Base-by-base conservation (phyloP, 192 early-diverging fungal genomes). In the Linnemannia hyalina region DNA sequence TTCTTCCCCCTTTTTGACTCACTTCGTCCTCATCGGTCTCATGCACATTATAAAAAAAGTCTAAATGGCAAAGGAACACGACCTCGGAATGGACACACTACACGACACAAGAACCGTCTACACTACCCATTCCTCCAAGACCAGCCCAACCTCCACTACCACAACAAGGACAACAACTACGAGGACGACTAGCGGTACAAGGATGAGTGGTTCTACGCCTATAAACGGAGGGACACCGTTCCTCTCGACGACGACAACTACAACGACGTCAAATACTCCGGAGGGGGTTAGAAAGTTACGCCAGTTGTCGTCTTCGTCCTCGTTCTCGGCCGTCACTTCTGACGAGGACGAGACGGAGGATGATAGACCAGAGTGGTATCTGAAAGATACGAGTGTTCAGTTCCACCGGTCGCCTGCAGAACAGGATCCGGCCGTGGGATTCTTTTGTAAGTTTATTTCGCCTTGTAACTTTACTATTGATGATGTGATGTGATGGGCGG, bases 361-460 rank as follows among this genome's bases (percentile, higher is more conserved):
- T 26, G 77, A 73, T 42, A 38, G 57, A 47, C 70, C 76, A 29
- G 76, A 83, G 60, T 83, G 82, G 82, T 83, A 70, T 40, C 26
- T 42, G 26, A 73, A 83, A 63, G 82, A 83, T 41, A 83, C 82
- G 52, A 78, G 76, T 26, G 72, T 83, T 44, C 82, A 77, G 38
- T 83, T 73, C 32, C 75, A 74, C 40, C 77, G 49, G 71, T 73
- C 76, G 2, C 75, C 76, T 22, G 82, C 82, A 40, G 76, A 83
- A 68, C 76, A 78, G 10, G 82, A 83, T 63, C 82, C 82, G 54
- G 82, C 82, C 32, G 82, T 83, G 32, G 82, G 82, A 36, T 83
- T 83, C 76, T 83, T 83, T 54, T 83, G 82, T 83, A 81, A 72
- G 77, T 38, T n/a, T n/a, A 46, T 42, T 42, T 70, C 13, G 20